Conservation (phyloP, 108 stramenopile species). For the Fragilaria crotonensis region DNA sequence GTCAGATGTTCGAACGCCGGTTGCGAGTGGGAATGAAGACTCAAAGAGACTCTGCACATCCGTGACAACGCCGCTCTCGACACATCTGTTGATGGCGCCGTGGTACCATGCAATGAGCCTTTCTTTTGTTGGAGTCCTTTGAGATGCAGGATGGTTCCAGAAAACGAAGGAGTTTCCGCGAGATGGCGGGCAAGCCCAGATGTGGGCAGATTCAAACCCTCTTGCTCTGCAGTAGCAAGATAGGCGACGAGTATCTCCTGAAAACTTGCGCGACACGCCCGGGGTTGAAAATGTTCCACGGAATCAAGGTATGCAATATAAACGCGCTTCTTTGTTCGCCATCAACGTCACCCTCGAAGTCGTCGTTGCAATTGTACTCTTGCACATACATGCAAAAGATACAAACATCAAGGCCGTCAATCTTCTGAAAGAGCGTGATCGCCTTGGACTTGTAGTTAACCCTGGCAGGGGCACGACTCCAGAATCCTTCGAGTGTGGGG, state of each 20-base stretch:
- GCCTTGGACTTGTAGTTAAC: constrained; percentile 63
- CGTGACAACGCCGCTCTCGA: constrained; percentile 34
- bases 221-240: constrained; percentile 52
- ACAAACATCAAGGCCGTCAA: constrained; percentile 80
- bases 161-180: constrained; percentile 90
- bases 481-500: not conserved
- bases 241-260: constrained; percentile 82
- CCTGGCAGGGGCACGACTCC: constrained; percentile 23
- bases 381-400: constrained; percentile 92
- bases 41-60: constrained; percentile 55
- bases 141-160: constrained; percentile 84
- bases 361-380: constrained; percentile 64
- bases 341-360: constrained; percentile 13
- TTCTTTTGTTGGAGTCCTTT: constrained; percentile 72
- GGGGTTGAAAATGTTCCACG: constrained; percentile 85
- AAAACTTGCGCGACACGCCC: constrained; percentile 59
- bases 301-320: constrained; percentile 91
- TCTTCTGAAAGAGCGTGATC: constrained; percentile 67
- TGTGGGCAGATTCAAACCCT: constrained; percentile 71
- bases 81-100: constrained; percentile 41
- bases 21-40: constrained; percentile 27
- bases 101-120: constrained; percentile 78
- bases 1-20: not conserved
- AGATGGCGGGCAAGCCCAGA: constrained; percentile 90
- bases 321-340: constrained; percentile 34